Evolutionary conservation across 2,329 filamentous ascomycete genomes (phyloP), one percentile per base, ranked within the genome.

Genomic region (Pseudogymnoascus sp.): DNA sequence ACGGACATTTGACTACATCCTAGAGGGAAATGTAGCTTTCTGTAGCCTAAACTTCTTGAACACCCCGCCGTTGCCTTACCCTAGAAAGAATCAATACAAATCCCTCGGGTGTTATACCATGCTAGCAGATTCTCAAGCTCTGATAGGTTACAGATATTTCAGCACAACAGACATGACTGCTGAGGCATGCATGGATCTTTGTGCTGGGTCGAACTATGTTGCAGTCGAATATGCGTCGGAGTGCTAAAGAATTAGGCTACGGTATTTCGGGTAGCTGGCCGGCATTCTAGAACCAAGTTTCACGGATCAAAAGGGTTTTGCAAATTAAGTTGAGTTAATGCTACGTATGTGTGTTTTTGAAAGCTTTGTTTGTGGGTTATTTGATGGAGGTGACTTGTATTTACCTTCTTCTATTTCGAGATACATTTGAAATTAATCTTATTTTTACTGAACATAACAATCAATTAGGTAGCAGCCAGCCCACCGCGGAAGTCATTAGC

Each of bases 151-250:
- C n/a, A n/a, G n/a, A n/a, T n/a, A n/a, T n/a, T n/a, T n/a, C n/a
- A n/a, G n/a, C n/a, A n/a, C n/a, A n/a, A n/a, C n/a, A n/a, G 53
- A 29, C 59, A 64, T 64, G 62, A 62, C 56, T 19, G 19, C 61
- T 17, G 59, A 61, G 37, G 19, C 29, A 9, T 64, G 59, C 29
- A 26, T 53, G 15, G 11, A 15, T 15, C 31, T 62, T 23, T 62
- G 38, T 42, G 38, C 59, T n/a, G 59, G 23, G 6, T 62, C 40
- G 23, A 46, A 29, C 7, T 62, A 62, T 38, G 33, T 17, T 62
- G 59, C 31, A 13, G 21, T 64, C 23, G 60, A 62, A 40, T 64
- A 62, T 21, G 44, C 6, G 62, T 67, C 17, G 5, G 56, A 60
- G 17, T 60, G n/a, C n/a, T n/a, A n/a, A n/a, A n/a, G n/a, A n/a